Percentiles rank a stretch among this genome's conserved stretches.
phyloP scores from a whole-genome alignment of 495 filamentous ascomycete genomes.

The Sphaerosporella brunnea region DNA sequence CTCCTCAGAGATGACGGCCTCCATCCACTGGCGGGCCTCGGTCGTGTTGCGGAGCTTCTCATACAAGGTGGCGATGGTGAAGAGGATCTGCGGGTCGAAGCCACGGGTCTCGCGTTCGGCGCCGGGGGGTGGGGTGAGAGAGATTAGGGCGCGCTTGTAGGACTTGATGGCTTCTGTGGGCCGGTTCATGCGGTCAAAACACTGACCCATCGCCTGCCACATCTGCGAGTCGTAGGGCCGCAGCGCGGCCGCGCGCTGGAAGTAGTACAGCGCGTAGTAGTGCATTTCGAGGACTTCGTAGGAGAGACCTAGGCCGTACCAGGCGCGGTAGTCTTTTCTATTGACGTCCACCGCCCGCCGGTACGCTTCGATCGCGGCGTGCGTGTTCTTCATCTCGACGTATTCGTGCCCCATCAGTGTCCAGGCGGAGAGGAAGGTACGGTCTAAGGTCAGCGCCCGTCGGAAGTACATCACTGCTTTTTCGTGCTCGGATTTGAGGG shows the following conservation, averaged over 20 bases:
- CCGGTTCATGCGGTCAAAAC: conserved; percentile 71
- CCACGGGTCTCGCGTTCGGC: conserved; percentile 29
- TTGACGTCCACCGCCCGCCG: conserved; percentile 92
- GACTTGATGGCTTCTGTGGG: conserved; percentile 79
- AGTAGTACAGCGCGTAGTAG: conserved; percentile 91
- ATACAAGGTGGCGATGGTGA: conserved; percentile 79
- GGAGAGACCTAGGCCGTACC: conserved; percentile 93
- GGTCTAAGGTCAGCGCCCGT: conserved; percentile 83
- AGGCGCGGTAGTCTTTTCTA: conserved; percentile 89
- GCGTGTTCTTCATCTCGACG: conserved; percentile 97
- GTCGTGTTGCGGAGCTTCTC: conserved; percentile 56
- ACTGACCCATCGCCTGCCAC: conserved; percentile 92
- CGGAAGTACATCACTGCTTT: conserved; percentile 98
- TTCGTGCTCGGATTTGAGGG: conserved; percentile 79
- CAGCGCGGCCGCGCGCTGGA: conserved; percentile 81
- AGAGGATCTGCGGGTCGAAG: conserved; percentile 75
- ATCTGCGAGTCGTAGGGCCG: conserved; percentile 90
- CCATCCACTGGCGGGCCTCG: conserved; percentile 84
- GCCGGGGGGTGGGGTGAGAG: conserved; percentile 30
- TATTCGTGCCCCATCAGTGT: conserved; percentile 99
- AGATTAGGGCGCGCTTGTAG: conserved; percentile 70
- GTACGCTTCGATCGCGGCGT: conserved; percentile 94
- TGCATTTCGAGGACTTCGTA: conserved; percentile 98
- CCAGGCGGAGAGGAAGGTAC: conserved; percentile 85
- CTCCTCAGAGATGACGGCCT: conserved; percentile 81